Evolutionary conservation across 208 protist species (phyloP), one percentile per base, ranked within the genome.

Genomic region (Leishmania gerbilli): DNA sequence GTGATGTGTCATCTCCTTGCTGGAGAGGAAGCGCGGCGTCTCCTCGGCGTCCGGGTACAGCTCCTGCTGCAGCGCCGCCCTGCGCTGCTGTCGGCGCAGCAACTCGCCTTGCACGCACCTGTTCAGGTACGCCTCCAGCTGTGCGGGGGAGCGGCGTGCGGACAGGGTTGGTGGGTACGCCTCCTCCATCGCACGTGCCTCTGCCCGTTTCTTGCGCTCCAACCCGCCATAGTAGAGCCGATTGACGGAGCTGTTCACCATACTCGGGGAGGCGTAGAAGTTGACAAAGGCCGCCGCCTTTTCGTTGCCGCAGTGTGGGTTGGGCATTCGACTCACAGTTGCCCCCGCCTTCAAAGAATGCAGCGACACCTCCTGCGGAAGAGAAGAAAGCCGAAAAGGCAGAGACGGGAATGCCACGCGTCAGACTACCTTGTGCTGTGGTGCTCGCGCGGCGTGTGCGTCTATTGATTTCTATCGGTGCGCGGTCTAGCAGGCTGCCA

Each of bases 261-360:
- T 97, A 21, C 83, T 83, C 4, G 79, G 68, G 21, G 92, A 95
- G 53, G 91, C 93, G 82, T 92, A 97, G 84, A 95, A 95, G 55
- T 95, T 86, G 7, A 97, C 87, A 65, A 84, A 95, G 42, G 81
- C 81, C 34, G 93, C 93, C 4, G 92, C 93, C 79, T 89, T 82
- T 79, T 92, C 88, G 67, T 95, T 94, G 31, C 86, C 86, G n/a
- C 51, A 42, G 74, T 93, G 90, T n/a, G 93, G 91, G 71, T 93
- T 92, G 2, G 92, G 91, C 93, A 95, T 95, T n/a, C 24, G 51
- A 8, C 34, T 24, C 7, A 21, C 40, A 31, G 21, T 37, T 55
- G 45, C 24, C 11, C 27, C 24, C 62, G 45, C 24, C 69, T 34
- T 34, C 27, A 1, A 55, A 9, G 40, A 53, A 21, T 8, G 19